Conservation (phyloP, 352 stramenopile species). For the Thraustotheca clavata region DNA sequence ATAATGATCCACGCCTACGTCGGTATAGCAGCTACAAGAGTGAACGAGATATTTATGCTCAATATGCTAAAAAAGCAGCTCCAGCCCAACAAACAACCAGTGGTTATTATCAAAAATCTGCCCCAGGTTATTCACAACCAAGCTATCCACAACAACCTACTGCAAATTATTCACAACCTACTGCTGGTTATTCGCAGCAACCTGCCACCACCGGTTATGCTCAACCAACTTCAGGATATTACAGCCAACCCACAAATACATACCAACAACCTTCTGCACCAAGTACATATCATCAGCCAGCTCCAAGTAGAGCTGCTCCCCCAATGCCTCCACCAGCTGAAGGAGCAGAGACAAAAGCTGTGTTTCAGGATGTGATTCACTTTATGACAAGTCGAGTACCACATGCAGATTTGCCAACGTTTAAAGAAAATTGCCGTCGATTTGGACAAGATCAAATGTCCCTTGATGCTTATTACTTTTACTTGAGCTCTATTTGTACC, state of each 20-base stretch:
- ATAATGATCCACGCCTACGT: conserved; percentile 52
- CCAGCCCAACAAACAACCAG: conserved; percentile 20
- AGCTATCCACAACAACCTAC: background rate
- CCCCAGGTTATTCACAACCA: too few species aligned
- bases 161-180: conserved; percentile 6
- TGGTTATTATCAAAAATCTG: too few species aligned
- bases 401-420: conserved; percentile 72
- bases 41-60: conserved; percentile 66
- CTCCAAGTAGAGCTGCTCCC: conserved; percentile 14
- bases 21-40: conserved; percentile 75
- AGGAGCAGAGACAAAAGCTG: conserved; percentile 68
- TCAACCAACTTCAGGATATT: background rate
- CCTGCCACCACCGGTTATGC: conserved; percentile 10
- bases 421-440: conserved; percentile 84
- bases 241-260: conserved; percentile 18
- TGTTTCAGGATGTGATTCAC: conserved; percentile 74
- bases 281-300: conserved; percentile 31
- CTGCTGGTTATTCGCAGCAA: conserved; percentile 12
- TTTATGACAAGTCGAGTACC: conserved; percentile 68
- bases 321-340: conserved; percentile 43
- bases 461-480: conserved; percentile 72
- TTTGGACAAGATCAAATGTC: conserved; percentile 83
- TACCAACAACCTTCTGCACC: conserved; percentile 24
- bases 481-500: conserved; percentile 75
- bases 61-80: conserved; percentile 55